Conservation (phyloP, 495 filamentous ascomycete species). For the Amphirosellinia nigrospora region DNA sequence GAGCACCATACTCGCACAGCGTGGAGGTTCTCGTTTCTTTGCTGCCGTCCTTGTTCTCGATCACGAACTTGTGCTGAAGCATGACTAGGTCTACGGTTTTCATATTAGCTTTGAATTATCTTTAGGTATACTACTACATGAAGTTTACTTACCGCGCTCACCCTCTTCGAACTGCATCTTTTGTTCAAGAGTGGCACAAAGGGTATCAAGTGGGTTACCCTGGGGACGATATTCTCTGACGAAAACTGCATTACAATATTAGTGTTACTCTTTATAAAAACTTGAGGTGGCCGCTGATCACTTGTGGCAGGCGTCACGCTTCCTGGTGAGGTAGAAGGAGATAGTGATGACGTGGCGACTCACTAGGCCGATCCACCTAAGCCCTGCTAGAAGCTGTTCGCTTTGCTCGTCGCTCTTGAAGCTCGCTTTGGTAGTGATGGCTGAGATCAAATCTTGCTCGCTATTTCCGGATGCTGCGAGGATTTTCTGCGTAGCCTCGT, state of each 20-base stretch:
- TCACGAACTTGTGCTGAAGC: slow-evolving; percentile 92
- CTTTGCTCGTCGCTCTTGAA: slow-evolving; percentile 77
- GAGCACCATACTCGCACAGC: slow-evolving; percentile 84
- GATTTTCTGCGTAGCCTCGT: slow-evolving; percentile 78
- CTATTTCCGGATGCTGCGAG: slow-evolving; percentile 66
- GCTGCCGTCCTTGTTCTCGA: slow-evolving; percentile 75
- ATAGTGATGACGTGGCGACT: background rate
- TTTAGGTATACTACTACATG: background rate
- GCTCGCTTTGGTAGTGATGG: slow-evolving; percentile 75
- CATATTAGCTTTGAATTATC: slow-evolving; percentile 10
- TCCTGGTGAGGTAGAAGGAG: background rate
- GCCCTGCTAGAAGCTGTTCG: slow-evolving; percentile 74
- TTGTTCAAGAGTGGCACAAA: slow-evolving; percentile 87
- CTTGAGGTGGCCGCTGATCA: background rate
- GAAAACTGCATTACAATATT: slow-evolving; percentile 60
- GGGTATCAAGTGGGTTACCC: slow-evolving; percentile 84
- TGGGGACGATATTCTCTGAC: slow-evolving; percentile 70
- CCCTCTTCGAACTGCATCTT: slow-evolving; percentile 88
- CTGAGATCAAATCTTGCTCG: slow-evolving; percentile 70
- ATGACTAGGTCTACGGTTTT: slow-evolving; percentile 54
- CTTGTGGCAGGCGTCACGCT: background rate
- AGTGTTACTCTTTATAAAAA: background rate
- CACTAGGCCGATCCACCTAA: slow-evolving; percentile 80
- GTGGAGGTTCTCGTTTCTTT: slow-evolving; percentile 81
- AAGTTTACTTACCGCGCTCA: slow-evolving; percentile 60